A percentile compares a stretch with the other conserved stretches of the same genome.
These are phyloP conservation scores for Casuarina cunninghamiana DNA, from an alignment of 306 rosid genomes.

Conservation along the genomic window DNA sequence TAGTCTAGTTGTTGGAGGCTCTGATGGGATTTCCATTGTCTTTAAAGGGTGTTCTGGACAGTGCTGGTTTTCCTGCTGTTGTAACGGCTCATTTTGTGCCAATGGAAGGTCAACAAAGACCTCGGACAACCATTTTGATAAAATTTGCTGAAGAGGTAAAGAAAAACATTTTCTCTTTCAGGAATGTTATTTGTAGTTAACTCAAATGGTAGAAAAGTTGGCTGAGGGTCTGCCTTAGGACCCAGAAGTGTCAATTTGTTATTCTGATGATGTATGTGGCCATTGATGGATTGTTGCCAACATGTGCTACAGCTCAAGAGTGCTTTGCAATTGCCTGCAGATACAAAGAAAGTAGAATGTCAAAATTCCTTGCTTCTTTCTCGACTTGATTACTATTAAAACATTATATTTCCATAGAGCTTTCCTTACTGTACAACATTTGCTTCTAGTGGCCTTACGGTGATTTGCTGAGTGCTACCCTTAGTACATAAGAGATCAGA, in stretches of 20 bases:
- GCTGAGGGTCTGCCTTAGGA: not conserved
- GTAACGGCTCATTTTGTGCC: conserved; percentile 99
- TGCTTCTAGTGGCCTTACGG: not conserved
- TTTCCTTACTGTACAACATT: too few relatives aligned
- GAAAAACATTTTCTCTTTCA: not conserved
- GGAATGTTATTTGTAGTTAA: not conserved
- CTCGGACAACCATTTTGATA: conserved; percentile 94
- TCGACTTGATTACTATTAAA: not conserved
- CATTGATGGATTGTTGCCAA: not conserved
- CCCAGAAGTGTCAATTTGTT: not conserved
- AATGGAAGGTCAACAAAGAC: conserved; percentile 94
- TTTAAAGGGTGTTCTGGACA: conserved; percentile 81
- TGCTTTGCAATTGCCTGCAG: not conserved
- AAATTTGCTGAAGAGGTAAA: conserved; percentile 90
- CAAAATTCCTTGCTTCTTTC: not conserved
- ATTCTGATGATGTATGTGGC: too few relatives aligned
- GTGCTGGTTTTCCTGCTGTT: conserved; percentile 97
- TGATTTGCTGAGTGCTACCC: not conserved
- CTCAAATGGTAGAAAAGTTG: not conserved
- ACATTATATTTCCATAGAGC: too few relatives aligned
- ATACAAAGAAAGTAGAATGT: not conserved
- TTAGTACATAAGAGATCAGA: not conserved
- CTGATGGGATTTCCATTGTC: conserved; percentile 31
- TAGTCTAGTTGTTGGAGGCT: conserved; percentile 23
- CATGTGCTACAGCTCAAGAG: not conserved